These are phyloP conservation scores for Pythium phragmiticola DNA, from an alignment of 352 stramenopile species.

Conservation along the genomic window DNA sequence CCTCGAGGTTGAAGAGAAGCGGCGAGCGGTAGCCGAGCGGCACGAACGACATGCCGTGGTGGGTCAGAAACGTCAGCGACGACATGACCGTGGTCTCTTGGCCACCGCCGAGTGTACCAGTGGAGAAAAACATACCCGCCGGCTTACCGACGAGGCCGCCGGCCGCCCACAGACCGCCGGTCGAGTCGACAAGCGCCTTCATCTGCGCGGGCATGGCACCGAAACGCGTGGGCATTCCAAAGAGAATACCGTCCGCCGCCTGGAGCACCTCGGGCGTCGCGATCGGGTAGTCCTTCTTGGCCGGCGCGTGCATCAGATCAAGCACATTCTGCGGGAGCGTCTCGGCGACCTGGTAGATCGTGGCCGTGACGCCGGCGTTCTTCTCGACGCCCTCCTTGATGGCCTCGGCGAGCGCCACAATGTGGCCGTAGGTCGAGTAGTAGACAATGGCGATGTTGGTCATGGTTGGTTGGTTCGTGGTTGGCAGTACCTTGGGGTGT, in stretches of 20 bases:
- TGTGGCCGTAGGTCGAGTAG: constrained; percentile 82
- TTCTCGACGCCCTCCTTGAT: constrained; percentile 65
- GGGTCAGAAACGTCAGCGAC: constrained; percentile 76
- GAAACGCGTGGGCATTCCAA: constrained; percentile 86
- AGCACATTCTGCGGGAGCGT: constrained; percentile 70
- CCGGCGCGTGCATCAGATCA: constrained; percentile 58
- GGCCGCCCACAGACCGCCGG: constrained; percentile 72
- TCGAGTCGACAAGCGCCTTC: constrained; percentile 88
- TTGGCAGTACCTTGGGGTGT: too few relatives aligned
- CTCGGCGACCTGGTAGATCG: constrained; percentile 69
- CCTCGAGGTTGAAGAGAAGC: constrained; percentile 48
- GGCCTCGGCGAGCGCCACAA: constrained; percentile 50
- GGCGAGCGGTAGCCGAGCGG: constrained; percentile 72
- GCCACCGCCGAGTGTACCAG: constrained; percentile 23
- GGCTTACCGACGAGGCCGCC: constrained; percentile 88
- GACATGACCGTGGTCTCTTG: constrained; percentile 74
- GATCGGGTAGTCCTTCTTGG: constrained; percentile 59
- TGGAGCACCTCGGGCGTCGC: constrained; percentile 48
- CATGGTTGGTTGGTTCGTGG: constrained; percentile 22
- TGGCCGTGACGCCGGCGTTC: constrained; percentile 39
- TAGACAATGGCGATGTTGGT: constrained; percentile 70
- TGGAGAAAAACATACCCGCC: constrained; percentile 86
- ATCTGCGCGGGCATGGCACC: constrained; percentile 83
- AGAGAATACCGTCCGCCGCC: constrained; percentile 79
- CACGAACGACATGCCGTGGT: constrained; percentile 92